A percentile compares a stretch with the other conserved stretches of the same genome.
Evolutionary conservation across 1,139 yeast genomes (phyloP).

Genomic region (Yamadazyma jaroonii): DNA sequence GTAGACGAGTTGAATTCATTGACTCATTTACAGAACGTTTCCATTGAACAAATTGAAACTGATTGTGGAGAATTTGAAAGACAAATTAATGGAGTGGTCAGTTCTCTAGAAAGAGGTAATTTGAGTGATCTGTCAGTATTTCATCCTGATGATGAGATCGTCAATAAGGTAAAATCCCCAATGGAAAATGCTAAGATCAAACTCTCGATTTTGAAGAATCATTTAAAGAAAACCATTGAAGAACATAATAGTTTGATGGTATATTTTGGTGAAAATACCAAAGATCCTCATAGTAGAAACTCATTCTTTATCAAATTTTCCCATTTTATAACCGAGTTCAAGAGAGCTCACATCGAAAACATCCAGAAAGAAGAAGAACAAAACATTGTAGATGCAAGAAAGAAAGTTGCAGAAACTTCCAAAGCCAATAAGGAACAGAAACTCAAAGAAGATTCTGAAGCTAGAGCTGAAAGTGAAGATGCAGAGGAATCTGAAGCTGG

Average conservation of each 20-base stretch:
- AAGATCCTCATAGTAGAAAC: slow-evolving; percentile 47
- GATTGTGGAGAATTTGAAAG: slow-evolving; percentile 67
- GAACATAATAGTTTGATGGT: slow-evolving; percentile 64
- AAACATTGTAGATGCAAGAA: slow-evolving; percentile 36
- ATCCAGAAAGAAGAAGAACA: slow-evolving; percentile 48
- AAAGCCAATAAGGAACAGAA: too few species aligned
- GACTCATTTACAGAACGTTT: slow-evolving; percentile 60
- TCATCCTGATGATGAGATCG: slow-evolving; percentile 76
- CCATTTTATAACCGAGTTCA: slow-evolving; percentile 39
- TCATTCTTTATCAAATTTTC: slow-evolving; percentile 38
- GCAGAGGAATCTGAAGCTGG: slow-evolving; percentile 10
- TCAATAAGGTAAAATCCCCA: slow-evolving; percentile 45
- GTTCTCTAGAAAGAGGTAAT: slow-evolving; percentile 66
- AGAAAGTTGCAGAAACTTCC: slow-evolving; percentile 17
- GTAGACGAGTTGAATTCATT: slow-evolving; percentile 72
- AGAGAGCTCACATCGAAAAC: slow-evolving; percentile 46
- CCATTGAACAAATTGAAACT: slow-evolving; percentile 70
- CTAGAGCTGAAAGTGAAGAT: slow-evolving; percentile 3
- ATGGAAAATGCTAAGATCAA: slow-evolving; percentile 64
- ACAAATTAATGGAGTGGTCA: slow-evolving; percentile 50
- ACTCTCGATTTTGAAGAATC: slow-evolving; percentile 53
- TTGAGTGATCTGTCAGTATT: slow-evolving; percentile 63
- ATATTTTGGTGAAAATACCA: slow-evolving; percentile 79
- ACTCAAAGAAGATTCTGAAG: slow-evolving; percentile 6
- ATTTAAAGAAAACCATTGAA: slow-evolving; percentile 50